These are phyloP conservation scores for Pestalotiopsis sp. DNA, from an alignment of 2,329 filamentous ascomycete species.

Conservation along the genomic window DNA sequence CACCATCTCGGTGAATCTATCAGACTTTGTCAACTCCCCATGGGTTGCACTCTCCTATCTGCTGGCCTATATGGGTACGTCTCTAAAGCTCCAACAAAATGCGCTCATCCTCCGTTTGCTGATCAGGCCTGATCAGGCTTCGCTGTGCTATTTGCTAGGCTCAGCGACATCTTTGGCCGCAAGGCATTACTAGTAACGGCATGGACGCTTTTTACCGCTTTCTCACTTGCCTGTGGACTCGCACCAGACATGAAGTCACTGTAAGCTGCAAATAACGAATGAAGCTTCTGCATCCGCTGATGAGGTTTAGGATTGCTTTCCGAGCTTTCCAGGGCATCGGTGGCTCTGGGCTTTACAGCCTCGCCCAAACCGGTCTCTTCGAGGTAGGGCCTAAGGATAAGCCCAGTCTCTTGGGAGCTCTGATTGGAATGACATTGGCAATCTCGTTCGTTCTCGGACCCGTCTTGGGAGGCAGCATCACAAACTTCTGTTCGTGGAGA, in stretches of 20 bases:
- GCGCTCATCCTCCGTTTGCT: too few relatives aligned
- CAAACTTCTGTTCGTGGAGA: slow-evolving; percentile 56
- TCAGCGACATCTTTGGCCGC: slow-evolving; percentile 63
- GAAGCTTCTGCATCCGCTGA: neutral
- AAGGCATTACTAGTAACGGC: slow-evolving; percentile 50
- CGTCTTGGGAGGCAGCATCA: slow-evolving; percentile 58
- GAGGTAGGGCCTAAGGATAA: slow-evolving; percentile 57
- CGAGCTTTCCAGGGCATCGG: slow-evolving; percentile 63
- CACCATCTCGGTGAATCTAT: slow-evolving; percentile 55
- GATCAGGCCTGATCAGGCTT: slow-evolving; percentile 42
- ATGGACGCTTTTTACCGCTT: slow-evolving; percentile 57
- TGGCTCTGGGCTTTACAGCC: slow-evolving; percentile 62
- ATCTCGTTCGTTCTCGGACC: slow-evolving; percentile 62
- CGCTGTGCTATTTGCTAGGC: slow-evolving; percentile 58
- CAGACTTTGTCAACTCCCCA: slow-evolving; percentile 52
- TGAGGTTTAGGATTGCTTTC: slow-evolving; percentile 51
- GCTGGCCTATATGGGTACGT: slow-evolving; percentile 56
- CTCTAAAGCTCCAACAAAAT: too few relatives aligned
- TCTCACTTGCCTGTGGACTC: slow-evolving; percentile 56
- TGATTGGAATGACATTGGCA: slow-evolving; percentile 58
- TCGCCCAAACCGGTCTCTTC: slow-evolving; percentile 59
- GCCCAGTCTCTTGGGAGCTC: slow-evolving; percentile 55
- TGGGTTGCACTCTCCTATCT: slow-evolving; percentile 61
- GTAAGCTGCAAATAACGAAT: slow-evolving; percentile 35
- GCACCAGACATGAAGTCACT: slow-evolving; percentile 53